phyloP scores from a whole-genome alignment of 2,329 filamentous ascomycete species.

The Stromatinia cepivora region DNA sequence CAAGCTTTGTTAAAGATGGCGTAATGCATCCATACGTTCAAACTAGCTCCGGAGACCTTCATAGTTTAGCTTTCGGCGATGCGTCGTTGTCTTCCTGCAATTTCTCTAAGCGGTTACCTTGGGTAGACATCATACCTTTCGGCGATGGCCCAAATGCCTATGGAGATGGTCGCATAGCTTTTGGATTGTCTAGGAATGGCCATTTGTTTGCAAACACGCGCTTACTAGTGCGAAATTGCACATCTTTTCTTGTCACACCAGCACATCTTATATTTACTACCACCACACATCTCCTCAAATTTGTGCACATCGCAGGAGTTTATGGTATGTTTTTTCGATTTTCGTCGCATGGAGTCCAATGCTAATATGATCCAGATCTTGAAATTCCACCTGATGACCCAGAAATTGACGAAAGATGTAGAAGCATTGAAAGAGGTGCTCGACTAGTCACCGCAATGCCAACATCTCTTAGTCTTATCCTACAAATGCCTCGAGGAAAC shows the following conservation, averaged over 20 bases:
- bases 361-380: conserved; percentile 56
- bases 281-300: conserved; percentile 88
- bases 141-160: conserved; percentile 26
- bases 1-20: conserved; percentile 33
- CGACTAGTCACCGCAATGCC: conserved; percentile 87
- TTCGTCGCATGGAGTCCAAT: neutral
- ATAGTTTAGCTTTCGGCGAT: conserved; percentile 36
- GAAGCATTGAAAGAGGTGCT: conserved; percentile 87
- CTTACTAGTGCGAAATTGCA: conserved; percentile 80
- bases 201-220: conserved; percentile 75
- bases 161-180: conserved; percentile 36
- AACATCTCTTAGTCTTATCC: conserved; percentile 76
- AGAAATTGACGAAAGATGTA: conserved; percentile 86
- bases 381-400: conserved; percentile 85
- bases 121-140: conserved; percentile 39
- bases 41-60: conserved; percentile 35
- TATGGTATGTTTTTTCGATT: conserved; percentile 53
- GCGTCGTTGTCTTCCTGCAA: conserved; percentile 34
- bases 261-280: conserved; percentile 91
- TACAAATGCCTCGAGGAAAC: conserved; percentile 96
- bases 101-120: conserved; percentile 40
- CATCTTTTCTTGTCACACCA: conserved; percentile 80
- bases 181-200: conserved; percentile 72
- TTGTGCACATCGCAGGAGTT: conserved; percentile 72
- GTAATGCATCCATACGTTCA: conserved; percentile 35